Conservation (phyloP, 2,329 filamentous ascomycete genomes). For the Thelonectria discophora region DNA sequence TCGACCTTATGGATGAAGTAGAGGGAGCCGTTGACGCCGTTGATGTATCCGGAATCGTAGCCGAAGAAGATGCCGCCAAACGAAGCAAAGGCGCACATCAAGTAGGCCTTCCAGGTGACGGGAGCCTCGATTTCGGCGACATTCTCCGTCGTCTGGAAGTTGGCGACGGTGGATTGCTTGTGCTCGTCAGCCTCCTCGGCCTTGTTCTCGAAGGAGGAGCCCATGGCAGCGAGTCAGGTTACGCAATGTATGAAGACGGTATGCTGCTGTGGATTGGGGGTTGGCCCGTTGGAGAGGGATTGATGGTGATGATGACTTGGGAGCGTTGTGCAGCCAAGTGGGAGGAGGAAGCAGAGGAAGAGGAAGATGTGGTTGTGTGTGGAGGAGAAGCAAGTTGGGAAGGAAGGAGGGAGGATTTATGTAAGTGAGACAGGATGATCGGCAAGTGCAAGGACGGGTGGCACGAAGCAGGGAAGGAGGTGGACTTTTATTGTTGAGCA, state of each 20-base stretch:
- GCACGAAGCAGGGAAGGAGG: constrained; percentile 18
- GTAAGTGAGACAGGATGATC: constrained; percentile 21
- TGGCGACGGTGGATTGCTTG: constrained; percentile 38
- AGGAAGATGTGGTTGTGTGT: background rate
- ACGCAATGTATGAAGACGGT: background rate
- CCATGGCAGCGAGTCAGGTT: constrained; percentile 33
- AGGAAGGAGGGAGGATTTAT: constrained; percentile 2
- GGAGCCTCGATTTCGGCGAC: constrained; percentile 71
- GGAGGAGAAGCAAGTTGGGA: constrained; percentile 5
- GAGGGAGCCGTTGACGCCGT: constrained; percentile 64
- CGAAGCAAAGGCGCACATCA: constrained; percentile 75
- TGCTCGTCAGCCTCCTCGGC: constrained; percentile 29
- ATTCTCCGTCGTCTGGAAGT: constrained; percentile 57
- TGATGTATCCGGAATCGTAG: constrained; percentile 81
- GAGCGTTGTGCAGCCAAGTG: background rate
- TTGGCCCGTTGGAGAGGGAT: background rate
- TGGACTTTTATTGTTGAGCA: constrained; percentile 21
- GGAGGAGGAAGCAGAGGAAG: background rate
- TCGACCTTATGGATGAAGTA: constrained; percentile 64
- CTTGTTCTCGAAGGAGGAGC: constrained; percentile 35
- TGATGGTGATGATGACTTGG: too few species aligned
- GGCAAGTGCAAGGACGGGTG: constrained; percentile 19
- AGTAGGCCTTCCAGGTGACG: constrained; percentile 73
- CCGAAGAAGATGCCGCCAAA: constrained; percentile 82
- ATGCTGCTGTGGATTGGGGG: background rate